phyloP scores from a whole-genome alignment of 768 basidiomycete species.

The Mycena galericulata region DNA sequence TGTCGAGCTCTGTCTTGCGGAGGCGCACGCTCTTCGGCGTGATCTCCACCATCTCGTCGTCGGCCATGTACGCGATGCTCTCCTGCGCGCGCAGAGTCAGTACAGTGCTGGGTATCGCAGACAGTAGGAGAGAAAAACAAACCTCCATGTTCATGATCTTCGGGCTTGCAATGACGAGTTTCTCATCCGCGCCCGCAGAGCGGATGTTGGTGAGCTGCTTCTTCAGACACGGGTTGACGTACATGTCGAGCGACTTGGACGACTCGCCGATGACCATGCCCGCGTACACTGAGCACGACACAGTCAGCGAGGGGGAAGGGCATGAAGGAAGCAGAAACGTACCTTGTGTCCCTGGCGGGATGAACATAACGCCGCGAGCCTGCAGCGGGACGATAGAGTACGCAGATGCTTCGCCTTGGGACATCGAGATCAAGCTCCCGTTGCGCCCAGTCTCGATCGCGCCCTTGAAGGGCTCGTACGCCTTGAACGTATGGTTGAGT shows the following conservation, averaged over 20 bases:
- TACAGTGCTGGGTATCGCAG: no score
- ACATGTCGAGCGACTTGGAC: constrained; percentile 58
- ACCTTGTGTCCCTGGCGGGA: constrained; percentile 57
- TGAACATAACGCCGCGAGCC: constrained; percentile 60
- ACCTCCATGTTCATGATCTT: constrained; percentile 58
- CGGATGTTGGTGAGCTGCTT: constrained; percentile 65
- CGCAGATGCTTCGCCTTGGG: constrained; percentile 57
- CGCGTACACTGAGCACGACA: constrained; percentile 54
- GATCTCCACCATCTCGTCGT: constrained; percentile 62
- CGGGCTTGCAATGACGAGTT: constrained; percentile 60
- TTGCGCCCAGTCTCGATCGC: constrained; percentile 61
- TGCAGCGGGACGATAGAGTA: constrained; percentile 64
- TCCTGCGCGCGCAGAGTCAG: constrained; percentile 33
- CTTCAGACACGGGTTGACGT: constrained; percentile 60
- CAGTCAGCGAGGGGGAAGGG: neutral
- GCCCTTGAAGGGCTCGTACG: constrained; percentile 57
- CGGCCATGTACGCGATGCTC: constrained; percentile 60
- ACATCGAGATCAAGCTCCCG: constrained; percentile 61
- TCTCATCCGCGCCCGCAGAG: constrained; percentile 61
- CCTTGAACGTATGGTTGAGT: constrained; percentile 65
- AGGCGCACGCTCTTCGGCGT: constrained; percentile 56
- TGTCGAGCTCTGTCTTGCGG: constrained; percentile 56
- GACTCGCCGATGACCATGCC: constrained; percentile 67
- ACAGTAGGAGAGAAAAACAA: no score
- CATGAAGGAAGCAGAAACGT: constrained; percentile 6